Percentiles rank a stretch among this genome's conserved stretches.
These are phyloP conservation scores for Aleurites moluccanus DNA, from an alignment of 441 rosid species.

Conservation along the genomic window DNA sequence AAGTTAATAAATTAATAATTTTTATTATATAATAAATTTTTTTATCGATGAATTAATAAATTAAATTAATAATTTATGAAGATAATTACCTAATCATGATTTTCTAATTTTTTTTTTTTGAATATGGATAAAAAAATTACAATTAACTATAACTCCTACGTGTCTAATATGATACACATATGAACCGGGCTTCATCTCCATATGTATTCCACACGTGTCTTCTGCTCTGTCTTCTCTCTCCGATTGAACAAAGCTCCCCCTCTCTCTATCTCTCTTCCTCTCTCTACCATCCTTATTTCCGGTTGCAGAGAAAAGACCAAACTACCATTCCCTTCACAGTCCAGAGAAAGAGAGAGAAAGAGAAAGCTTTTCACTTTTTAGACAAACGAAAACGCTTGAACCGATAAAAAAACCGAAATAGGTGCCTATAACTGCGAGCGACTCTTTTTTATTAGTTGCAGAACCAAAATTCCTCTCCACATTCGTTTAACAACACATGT, in stretches of 20 bases:
- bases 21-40: no score
- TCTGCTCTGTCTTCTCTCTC: not conserved
- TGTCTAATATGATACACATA: conserved; percentile 32
- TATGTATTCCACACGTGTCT: conserved; percentile 29
- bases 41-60: no score
- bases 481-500: conserved; percentile 33
- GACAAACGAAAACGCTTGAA: not conserved
- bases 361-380: not conserved
- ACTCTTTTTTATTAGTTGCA: conserved; percentile 15
- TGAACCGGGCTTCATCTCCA: conserved; percentile 18
- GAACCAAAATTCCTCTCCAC: not conserved
- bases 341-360: not conserved
- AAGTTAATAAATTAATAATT: no score
- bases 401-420: conserved; percentile 24
- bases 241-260: not conserved
- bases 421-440: conserved; percentile 38
- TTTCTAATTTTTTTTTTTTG: no score
- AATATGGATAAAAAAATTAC: no score
- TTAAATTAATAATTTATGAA: no score
- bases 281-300: conserved; percentile 20
- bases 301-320: conserved; percentile 19
- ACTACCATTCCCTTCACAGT: not conserved
- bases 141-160: conserved; percentile 1
- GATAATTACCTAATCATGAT: not conserved
- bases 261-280: not conserved